Base-by-base conservation (phyloP, 352 stramenopile species). In the Phytophthora hibernalis region DNA sequence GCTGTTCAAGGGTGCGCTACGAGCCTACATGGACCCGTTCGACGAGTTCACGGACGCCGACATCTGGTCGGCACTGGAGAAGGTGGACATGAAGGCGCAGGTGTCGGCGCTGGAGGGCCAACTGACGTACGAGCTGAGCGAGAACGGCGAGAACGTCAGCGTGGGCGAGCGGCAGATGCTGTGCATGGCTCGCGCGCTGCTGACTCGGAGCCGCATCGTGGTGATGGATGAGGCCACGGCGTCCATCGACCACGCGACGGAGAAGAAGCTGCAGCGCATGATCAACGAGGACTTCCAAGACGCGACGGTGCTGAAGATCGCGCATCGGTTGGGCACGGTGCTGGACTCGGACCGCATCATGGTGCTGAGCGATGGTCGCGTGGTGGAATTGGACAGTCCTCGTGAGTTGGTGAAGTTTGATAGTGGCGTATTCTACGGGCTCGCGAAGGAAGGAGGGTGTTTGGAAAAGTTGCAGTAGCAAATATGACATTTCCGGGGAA, bases 231-330 rank as follows among this genome's bases (percentile, higher is more conserved):
- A n/a, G n/a, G n/a, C n/a, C n/a, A n/a, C n/a, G n/a, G n/a, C n/a
- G n/a, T 83, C 77, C 12, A 82, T 90, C 40, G 83, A 90, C 48
- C 62, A 61, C 35, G 63, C 72, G 33, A 85, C 71, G n/a, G 89
- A 97, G 74, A 35, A 66, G 15, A 72, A 76, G 24, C n/a, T 92
- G 16, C 52, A 59, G 20, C 44, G 44, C 31, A 50, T 38, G 31
- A 64, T 64, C 21, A 55, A 64, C 24, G 5, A 43, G n/a, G n/a
- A n/a, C n/a, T n/a, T n/a, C n/a, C n/a, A n/a, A n/a, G n/a, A n/a
- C n/a, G n/a, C n/a, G n/a, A 99, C 95, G 18, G 81, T 97, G 26
- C 64, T 99, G 15, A 98, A 94, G 8, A 98, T 99, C 64, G 95
- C 96, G 6, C 95, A 98, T 75, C 74, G 94, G 20, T 72, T 98